Conservation (phyloP, 2,329 filamentous ascomycete genomes). For the Sordariomycetes sp. region DNA sequence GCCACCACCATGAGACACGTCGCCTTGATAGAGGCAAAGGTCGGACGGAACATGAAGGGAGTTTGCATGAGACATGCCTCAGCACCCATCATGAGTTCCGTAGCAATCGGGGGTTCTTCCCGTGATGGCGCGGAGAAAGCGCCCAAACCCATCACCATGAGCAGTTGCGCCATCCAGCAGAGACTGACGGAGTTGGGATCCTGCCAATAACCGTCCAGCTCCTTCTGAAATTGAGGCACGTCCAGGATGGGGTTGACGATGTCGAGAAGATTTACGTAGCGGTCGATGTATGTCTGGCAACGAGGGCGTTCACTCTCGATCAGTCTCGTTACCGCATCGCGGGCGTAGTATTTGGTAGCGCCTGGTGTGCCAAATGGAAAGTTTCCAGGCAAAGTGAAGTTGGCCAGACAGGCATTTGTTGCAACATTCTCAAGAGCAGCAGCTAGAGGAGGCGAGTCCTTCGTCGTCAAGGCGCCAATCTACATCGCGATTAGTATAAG, state of each 20-base stretch:
- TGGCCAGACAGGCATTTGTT: slow-evolving; percentile 23
- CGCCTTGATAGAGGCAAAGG: slow-evolving; percentile 18
- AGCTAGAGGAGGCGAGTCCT: slow-evolving; percentile 15
- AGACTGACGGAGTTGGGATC: slow-evolving; percentile 18
- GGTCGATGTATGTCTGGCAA: slow-evolving; percentile 15
- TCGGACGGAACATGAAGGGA: slow-evolving; percentile 26
- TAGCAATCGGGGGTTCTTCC: slow-evolving; percentile 20
- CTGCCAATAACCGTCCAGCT: slow-evolving; percentile 21
- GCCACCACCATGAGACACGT: slow-evolving; percentile 23
- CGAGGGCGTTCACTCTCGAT: slow-evolving; percentile 16
- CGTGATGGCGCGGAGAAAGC: slow-evolving; percentile 17
- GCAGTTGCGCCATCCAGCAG: slow-evolving; percentile 22
- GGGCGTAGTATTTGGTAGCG: slow-evolving; percentile 19
- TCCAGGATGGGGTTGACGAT: slow-evolving; percentile 24
- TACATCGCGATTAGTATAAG: too few relatives aligned
- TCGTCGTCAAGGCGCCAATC: slow-evolving; percentile 17
- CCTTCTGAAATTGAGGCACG: slow-evolving; percentile 14
- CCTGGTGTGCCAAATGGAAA: slow-evolving; percentile 27
- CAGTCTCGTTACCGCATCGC: slow-evolving; percentile 19
- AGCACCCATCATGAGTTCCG: slow-evolving; percentile 24
- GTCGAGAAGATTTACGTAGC: slow-evolving; percentile 21
- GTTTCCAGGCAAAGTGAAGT: slow-evolving; percentile 23
- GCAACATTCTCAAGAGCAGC: slow-evolving; percentile 20
- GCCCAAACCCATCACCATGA: slow-evolving; percentile 24
- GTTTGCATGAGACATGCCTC: slow-evolving; percentile 27